Conservation (phyloP, 2,329 filamentous ascomycete genomes). For the Thermothelomyces thermophilus region DNA sequence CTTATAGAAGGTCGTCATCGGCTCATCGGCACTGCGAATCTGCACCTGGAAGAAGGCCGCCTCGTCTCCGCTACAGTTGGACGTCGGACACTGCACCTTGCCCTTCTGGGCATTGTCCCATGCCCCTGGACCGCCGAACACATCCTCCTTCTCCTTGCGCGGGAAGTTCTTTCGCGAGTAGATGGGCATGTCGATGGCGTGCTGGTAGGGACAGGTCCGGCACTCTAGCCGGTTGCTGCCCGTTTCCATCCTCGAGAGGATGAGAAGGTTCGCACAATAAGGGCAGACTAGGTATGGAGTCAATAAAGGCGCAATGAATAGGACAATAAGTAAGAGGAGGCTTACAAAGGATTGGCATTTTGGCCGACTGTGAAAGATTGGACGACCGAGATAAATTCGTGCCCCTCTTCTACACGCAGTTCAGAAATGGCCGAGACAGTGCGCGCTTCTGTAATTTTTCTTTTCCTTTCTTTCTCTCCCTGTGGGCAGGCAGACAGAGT, state of each 20-base stretch:
- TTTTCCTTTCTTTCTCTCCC: too few species aligned
- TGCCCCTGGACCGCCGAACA: constrained; percentile 79
- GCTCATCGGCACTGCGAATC: constrained; percentile 96
- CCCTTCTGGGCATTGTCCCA: constrained; percentile 91
- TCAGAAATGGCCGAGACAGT: too few species aligned
- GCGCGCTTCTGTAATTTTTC: too few species aligned
- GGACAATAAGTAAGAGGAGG: not conserved
- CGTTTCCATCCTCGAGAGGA: constrained; percentile 54
- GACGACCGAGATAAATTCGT: not conserved
- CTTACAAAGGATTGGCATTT: constrained; percentile 27
- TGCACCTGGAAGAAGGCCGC: constrained; percentile 96
- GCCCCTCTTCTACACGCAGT: too few species aligned
- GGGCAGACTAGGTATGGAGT: constrained; percentile 58
- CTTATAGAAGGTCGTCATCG: constrained; percentile 95
- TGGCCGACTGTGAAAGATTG: not conserved
- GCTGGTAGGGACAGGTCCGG: constrained; percentile 90
- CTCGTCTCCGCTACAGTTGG: constrained; percentile 72
- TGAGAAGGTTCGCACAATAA: constrained; percentile 76
- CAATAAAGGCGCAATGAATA: not conserved
- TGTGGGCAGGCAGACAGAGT: too few species aligned
- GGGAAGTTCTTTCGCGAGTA: constrained; percentile 79
- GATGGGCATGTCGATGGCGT: constrained; percentile 69
- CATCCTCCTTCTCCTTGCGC: constrained; percentile 80
- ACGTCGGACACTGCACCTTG: constrained; percentile 72
- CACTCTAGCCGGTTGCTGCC: constrained; percentile 83